These are phyloP conservation scores for Urtica urens DNA, from an alignment of 306 rosid species.

Conservation along the genomic window DNA sequence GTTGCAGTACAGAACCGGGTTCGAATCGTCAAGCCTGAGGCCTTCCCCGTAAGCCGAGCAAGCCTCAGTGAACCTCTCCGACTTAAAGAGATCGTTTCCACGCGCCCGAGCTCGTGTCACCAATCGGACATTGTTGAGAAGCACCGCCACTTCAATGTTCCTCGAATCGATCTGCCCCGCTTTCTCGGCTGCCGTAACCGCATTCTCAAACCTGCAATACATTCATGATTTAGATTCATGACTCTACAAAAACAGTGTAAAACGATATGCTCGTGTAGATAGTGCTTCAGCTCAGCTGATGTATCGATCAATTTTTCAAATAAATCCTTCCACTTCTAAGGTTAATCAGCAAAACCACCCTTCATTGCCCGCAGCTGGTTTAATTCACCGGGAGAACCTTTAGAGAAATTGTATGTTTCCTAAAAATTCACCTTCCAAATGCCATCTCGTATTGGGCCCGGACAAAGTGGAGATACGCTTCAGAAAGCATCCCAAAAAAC, in stretches of 20 bases:
- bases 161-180: conserved; percentile 58
- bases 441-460: conserved; percentile 80
- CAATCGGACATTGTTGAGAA: conserved; percentile 55
- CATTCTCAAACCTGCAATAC: conserved; percentile 95
- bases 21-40: conserved; percentile 63
- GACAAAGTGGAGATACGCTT: conserved; percentile 59
- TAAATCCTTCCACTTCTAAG: too few species aligned
- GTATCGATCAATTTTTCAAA: too few species aligned
- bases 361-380: neutral
- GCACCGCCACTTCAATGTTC: conserved; percentile 56
- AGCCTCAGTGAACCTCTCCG: conserved; percentile 87
- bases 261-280: conserved; percentile 8
- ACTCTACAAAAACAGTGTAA: conserved; percentile 23
- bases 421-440: conserved; percentile 75
- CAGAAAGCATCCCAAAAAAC: conserved; percentile 71
- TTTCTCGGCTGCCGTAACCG: conserved; percentile 76
- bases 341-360: neutral
- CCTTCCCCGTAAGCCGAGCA: conserved; percentile 88
- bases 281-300: too few species aligned
- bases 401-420: neutral
- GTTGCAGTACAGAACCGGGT: conserved; percentile 81
- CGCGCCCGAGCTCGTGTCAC: conserved; percentile 85
- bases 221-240: conserved; percentile 52
- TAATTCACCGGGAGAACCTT: too few species aligned
- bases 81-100: conserved; percentile 87